Evolutionary conservation across 176 grass and related monocot genomes (phyloP).

Genomic region (Aegilops tauschii): DNA sequence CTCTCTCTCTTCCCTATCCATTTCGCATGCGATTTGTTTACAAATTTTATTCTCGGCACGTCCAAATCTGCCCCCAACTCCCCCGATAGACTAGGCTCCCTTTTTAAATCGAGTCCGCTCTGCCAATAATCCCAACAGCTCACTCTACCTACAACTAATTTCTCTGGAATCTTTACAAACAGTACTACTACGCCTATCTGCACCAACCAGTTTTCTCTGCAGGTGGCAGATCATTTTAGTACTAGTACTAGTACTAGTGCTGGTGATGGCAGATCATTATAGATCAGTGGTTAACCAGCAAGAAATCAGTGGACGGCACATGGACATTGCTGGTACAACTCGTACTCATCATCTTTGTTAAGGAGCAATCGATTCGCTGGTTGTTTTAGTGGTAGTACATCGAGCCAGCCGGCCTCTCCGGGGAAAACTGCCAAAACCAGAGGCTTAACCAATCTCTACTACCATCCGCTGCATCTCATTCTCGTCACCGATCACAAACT

Average conservation of each 20-base stretch:
- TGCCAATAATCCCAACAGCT: constrained; percentile 6
- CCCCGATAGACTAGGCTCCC: background rate
- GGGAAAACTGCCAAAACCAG: constrained; percentile 48
- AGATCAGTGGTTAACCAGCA: background rate
- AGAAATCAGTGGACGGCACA: background rate
- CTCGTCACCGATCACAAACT: constrained; percentile 27
- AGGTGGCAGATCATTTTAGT: background rate
- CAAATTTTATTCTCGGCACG: background rate
- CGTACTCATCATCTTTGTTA: constrained; percentile 1
- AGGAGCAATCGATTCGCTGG: constrained; percentile 4
- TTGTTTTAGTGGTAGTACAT: constrained; percentile 24
- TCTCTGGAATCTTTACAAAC: background rate
- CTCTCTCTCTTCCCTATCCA: background rate
- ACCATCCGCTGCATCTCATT: background rate
- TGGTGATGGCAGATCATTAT: background rate
- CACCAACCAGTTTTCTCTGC: background rate
- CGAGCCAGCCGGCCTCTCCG: constrained; percentile 33
- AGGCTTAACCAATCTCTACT: constrained; percentile 36
- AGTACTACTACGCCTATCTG: no score
- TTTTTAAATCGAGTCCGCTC: constrained; percentile 7
- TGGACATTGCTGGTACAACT: background rate
- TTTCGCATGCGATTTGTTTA: background rate
- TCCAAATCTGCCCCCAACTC: constrained; percentile 24
- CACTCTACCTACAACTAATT: background rate
- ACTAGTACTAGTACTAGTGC: no score